These are phyloP conservation scores for Crassisporium funariophilum DNA, from an alignment of 768 basidiomycete genomes.

Conservation along the genomic window DNA sequence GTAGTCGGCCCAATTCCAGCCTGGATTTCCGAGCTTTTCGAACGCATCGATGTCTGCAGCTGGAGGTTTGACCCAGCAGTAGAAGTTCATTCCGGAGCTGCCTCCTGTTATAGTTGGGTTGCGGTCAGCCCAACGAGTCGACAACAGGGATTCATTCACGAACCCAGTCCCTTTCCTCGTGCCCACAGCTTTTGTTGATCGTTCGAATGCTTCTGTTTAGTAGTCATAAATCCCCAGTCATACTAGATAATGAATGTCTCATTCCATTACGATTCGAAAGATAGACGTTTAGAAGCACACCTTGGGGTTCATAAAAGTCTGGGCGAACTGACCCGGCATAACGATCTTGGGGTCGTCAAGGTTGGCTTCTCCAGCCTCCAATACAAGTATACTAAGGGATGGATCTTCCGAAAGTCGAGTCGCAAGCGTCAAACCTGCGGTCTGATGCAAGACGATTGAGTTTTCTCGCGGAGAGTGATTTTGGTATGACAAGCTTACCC, in stretches of 20 bases:
- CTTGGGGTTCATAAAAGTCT: slow-evolving; percentile 26
- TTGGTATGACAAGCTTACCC: slow-evolving; percentile 14
- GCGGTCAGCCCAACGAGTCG: background rate
- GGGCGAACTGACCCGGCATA: slow-evolving; percentile 30
- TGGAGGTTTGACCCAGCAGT: slow-evolving; percentile 34
- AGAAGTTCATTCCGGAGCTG: slow-evolving; percentile 46
- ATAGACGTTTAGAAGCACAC: slow-evolving; percentile 20
- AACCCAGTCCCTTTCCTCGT: slow-evolving; percentile 36
- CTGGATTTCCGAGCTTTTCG: slow-evolving; percentile 54
- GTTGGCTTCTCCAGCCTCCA: slow-evolving; percentile 36
- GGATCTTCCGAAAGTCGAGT: slow-evolving; percentile 33
- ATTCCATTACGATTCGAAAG: too few relatives aligned
- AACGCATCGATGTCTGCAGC: slow-evolving; percentile 33
- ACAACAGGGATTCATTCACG: background rate
- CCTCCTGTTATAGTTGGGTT: slow-evolving; percentile 33
- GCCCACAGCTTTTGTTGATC: slow-evolving; percentile 28
- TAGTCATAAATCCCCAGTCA: slow-evolving; percentile 38
- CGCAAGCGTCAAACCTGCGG: slow-evolving; percentile 28
- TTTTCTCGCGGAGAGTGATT: background rate
- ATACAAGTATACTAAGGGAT: slow-evolving; percentile 33
- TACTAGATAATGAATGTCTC: slow-evolving; percentile 23
- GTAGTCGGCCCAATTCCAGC: slow-evolving; percentile 55
- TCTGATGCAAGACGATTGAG: slow-evolving; percentile 1
- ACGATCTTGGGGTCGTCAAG: slow-evolving; percentile 35
- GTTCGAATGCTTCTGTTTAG: slow-evolving; percentile 28